Base-by-base conservation (phyloP, 768 basidiomycete species). In the Mycena floridula region DNA sequence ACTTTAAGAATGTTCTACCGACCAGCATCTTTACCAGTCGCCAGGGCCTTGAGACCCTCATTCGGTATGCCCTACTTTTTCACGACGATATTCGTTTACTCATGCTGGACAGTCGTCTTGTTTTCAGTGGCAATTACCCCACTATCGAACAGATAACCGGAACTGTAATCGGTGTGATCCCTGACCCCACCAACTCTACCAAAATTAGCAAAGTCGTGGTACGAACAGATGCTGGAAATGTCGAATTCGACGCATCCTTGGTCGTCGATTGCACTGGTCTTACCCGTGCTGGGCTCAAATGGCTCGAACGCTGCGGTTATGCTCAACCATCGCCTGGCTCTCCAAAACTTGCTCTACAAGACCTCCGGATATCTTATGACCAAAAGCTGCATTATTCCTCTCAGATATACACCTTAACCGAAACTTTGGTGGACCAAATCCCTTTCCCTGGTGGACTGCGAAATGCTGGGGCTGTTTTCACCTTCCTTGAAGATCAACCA, bases 241-340 rank as follows among this genome's bases (percentile, higher is more conserved):
- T 43, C 5, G 46, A 52, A 18, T 21, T 53, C 7, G 25, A 44
- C 2, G 54, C 53, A 9, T 43, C 44, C 21, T 42, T 63, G 11
- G 53, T 62, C 20, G 44, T 57, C 18, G 64, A 66, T 45, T 62
- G 61, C 43, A 60, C 62, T 1, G 64, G 64, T 2, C 47, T 54
- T n/a, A 46, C 57, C 3, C 50, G 54, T 23, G 54, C 55, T 12
- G 61, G 59, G n/a, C n/a, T 54, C 0, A 61, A 56, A 27, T 61
- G 57, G 57, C 47, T 66, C 7, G 42, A 48, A 21, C 48, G 44
- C 21, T 46, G 52, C 8, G 51, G 52, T 12, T 61, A 55, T 43
- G 54, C 45, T n/a, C 15, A 35, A n/a, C 16, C 48, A 18, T 42
- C 25, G 22, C 35, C 41, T 23, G 16, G 47, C 40, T 30, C 35